Base-by-base conservation (phyloP, 129 eudicot genomes). In the Saposhnikovia divaricata region DNA sequence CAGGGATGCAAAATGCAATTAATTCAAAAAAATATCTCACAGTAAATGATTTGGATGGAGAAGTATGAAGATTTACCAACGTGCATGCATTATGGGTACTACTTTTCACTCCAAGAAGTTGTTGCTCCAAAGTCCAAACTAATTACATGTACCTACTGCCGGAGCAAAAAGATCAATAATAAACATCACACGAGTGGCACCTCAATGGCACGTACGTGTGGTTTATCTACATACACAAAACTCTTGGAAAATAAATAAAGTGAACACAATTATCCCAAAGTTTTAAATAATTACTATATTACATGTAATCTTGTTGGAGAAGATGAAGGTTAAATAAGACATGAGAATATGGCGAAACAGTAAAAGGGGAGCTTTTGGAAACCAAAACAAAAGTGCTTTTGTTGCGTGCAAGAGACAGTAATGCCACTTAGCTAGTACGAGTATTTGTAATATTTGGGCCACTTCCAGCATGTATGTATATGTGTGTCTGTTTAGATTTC, bases 321-420 rank as follows among this genome's bases (percentile, higher is more conserved):
- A 71, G 75, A 6, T 71, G 47, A 39, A 39, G 27, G 28, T 71
- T 71, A 6, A 1, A 39, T 0, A 2, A 39, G 45, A 71, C 25
- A 61, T n/a, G 69, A 15, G 75, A 37, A 71, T 1, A 71, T 71
- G 75, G 43, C 9, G 44, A 71, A 71, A 71, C 48, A 71, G 75
- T 71, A 9, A 39, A 38, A 70, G 45, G 45, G 13, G 42, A 38
- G 44, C 11, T 70, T 70, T 70, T 16, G 6, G 75, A 38, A 70
- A 70, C 44, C 38, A 7, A 66, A 71, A 71, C 75, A 71, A 71
- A 71, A 71, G 75, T 19, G 75, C 75, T 71, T 71, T 71, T 71
- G 48, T 39, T 71, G 75, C 45, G 75, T 71, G 75, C 75, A 38
- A 70, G 45, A 37, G 75, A 70, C 44, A 70, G 44, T 70, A 31